phyloP scores from a whole-genome alignment of 176 grass and related monocot species.

The Ananas comosus region DNA sequence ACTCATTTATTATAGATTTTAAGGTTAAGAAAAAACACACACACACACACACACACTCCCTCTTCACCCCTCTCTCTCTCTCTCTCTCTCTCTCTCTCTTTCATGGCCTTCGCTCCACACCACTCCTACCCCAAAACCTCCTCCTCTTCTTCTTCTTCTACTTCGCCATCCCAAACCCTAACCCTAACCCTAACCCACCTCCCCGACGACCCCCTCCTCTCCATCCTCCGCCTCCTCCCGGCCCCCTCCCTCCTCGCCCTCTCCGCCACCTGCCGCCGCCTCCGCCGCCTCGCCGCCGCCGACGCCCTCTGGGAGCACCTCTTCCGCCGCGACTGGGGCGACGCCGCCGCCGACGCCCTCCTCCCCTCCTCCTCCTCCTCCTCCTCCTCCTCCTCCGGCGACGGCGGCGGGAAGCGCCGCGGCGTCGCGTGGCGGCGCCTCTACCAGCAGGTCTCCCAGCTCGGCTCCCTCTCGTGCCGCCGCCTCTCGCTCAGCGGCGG shows the following conservation, averaged over 20 bases:
- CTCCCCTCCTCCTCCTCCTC: constrained; percentile 30
- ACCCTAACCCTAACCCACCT: constrained; percentile 31
- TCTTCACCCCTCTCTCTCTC: neutral
- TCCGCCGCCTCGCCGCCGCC: constrained; percentile 47
- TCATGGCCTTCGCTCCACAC: neutral
- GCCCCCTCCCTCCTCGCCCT: constrained; percentile 64
- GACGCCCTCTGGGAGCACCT: constrained; percentile 80
- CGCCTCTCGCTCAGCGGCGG: constrained; percentile 34
- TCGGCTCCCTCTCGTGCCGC: constrained; percentile 39
- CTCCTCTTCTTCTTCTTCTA: constrained; percentile 8
- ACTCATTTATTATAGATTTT: too few relatives aligned
- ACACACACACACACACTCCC: neutral
- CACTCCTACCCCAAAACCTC: neutral
- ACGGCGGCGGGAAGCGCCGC: constrained; percentile 10
- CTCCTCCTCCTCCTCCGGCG: constrained; percentile 20
- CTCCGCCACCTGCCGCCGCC: constrained; percentile 57
- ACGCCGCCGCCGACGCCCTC: constrained; percentile 25
- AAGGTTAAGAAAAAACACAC: too few relatives aligned
- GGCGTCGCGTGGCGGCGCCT: constrained; percentile 49
- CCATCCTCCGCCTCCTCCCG: constrained; percentile 68
- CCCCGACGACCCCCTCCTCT: constrained; percentile 55
- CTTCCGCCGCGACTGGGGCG: constrained; percentile 70
- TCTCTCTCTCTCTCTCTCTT: neutral
- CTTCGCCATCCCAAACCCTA: neutral
- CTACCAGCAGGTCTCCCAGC: constrained; percentile 45